Evolutionary conservation across 306 rosid species (phyloP), one percentile per base, ranked within the genome.

Genomic region (Mimosa bimucronata): DNA sequence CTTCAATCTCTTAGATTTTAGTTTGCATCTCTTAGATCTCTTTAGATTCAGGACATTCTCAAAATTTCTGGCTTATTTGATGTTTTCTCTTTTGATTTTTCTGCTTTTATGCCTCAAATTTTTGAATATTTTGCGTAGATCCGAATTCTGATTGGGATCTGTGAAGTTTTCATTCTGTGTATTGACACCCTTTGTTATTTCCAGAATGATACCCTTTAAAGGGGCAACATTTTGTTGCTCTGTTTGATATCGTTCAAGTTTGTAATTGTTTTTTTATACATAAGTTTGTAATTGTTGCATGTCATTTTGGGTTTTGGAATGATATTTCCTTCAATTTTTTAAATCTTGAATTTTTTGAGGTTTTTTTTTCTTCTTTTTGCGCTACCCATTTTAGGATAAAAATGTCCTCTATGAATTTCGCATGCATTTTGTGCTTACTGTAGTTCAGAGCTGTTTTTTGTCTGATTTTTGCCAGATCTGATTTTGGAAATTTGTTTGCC

Each of bases 61-160:
- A 1, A 5, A n/a, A 34, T 4, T 52, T 38, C 41, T 9, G 31
- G 30, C 60, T 52, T 34, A 73, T 73, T 77, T 11, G 66, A n/a
- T 71, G 23, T 7, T 25, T 31, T 31, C 50, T 7, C 48, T n/a
- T 73, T 34, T 11, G 3, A 52, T 4, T 11, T 53, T 53, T 57
- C 21, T 21, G 34, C 46, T 31, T 53, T 9, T 8, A 23, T 12
- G n/a, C n/a, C 61, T 82, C 67, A 25, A 42, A 4, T 11, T n/a
- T 48, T 72, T 48, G 18, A 26, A 48, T 15, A 45, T 82, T 70
- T 80, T 26, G 52, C 42, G 7, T 55, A 76, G 87, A 80, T 86
- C 87, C 46, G 76, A 37, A 48, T 7, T 13, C 7, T 46, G 31
- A 53, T 83, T 77, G 8, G 48, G 89, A 86, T 86, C 83, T 66